Conservation (phyloP, 2,329 filamentous ascomycete genomes). For the Colletotrichum navitas region DNA sequence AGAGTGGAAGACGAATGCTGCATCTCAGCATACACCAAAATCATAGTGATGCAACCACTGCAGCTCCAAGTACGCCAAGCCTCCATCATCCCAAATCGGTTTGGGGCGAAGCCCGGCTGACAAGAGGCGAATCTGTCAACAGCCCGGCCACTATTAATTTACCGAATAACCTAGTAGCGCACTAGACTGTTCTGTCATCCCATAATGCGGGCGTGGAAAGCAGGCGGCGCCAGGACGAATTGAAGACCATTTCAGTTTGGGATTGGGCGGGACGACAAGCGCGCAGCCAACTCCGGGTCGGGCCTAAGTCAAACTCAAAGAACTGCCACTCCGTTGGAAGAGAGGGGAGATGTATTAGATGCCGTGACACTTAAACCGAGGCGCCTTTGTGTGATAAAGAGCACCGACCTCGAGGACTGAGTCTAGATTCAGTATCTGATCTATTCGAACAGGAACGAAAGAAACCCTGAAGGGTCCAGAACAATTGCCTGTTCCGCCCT, state of each 20-base stretch:
- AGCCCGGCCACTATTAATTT: constrained; percentile 4
- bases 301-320: constrained; percentile 17
- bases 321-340: not conserved
- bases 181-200: constrained; percentile 21
- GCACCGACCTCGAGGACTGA: not conserved
- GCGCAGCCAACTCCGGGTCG: constrained; percentile 8
- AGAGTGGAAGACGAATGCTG: constrained; percentile 1
- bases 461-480: not conserved
- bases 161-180: not conserved
- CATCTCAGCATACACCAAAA: not conserved
- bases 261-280: constrained; percentile 15
- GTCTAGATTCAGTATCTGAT: not conserved
- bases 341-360: not conserved
- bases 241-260: not conserved
- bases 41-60: constrained; percentile 17
- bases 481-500: no score
- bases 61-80: constrained; percentile 4
- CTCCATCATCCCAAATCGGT: not conserved
- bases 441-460: not conserved
- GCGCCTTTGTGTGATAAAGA: constrained; percentile 15
- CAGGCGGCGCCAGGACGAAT: constrained; percentile 6
- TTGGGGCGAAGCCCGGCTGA: constrained; percentile 6
- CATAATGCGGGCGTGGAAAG: constrained; percentile 11
- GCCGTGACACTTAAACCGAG: not conserved
- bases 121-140: constrained; percentile 7